A percentile compares a stretch with the other conserved stretches of the same genome.
Conservation (phyloP, 106 monocot genomes). For the Phalaenopsis aphrodite region DNA sequence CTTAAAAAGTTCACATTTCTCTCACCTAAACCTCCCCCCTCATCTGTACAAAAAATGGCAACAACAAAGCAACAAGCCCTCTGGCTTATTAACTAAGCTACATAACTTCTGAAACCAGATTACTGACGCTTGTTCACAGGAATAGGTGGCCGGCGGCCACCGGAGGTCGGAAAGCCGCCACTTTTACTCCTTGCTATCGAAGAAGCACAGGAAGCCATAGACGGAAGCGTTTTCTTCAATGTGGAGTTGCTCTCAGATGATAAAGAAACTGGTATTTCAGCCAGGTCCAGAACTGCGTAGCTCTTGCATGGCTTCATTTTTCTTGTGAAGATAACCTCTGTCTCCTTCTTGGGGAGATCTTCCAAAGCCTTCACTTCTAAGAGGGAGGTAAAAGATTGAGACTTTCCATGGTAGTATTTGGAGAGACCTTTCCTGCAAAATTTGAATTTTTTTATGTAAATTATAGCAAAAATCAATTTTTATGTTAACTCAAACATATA, state of each 20-base stretch:
- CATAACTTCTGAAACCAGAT: not conserved
- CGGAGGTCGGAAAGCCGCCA: not conserved
- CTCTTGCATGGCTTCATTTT: constrained; percentile 8
- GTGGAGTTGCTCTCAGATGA: not conserved
- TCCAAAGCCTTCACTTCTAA: constrained; percentile 23
- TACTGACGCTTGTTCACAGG: not conserved
- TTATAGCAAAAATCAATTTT: no score
- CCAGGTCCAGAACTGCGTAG: not conserved
- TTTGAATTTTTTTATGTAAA: no score
- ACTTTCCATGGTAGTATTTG: constrained; percentile 43
- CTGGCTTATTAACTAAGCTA: not conserved
- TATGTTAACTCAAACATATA: no score
- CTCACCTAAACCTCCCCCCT: not conserved
- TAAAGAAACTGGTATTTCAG: not conserved
- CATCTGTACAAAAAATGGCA: not conserved
- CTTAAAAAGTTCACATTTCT: not conserved
- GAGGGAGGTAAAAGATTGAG: constrained; percentile 42
- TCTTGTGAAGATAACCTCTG: not conserved
- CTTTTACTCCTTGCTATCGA: not conserved
- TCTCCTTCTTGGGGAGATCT: constrained; percentile 35
- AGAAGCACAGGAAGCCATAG: constrained; percentile 1
- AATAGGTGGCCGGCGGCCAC: not conserved
- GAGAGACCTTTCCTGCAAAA: constrained; percentile 47
- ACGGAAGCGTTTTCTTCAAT: not conserved
- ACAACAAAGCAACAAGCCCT: not conserved